phyloP scores from a whole-genome alignment of 1,139 yeast genomes.

The Yamadazyma sp. region DNA sequence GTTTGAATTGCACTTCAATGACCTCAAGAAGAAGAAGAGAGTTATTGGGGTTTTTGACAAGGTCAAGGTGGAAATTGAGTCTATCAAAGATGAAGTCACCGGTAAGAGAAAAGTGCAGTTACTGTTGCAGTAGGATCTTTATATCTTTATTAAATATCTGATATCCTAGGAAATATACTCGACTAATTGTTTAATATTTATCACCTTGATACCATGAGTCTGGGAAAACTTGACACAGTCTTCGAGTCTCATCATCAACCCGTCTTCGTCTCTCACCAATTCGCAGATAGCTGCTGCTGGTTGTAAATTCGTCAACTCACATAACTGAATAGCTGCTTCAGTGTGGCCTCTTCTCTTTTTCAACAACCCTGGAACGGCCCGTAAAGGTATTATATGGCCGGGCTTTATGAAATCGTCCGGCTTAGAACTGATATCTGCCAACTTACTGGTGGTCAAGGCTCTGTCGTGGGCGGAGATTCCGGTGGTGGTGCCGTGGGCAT shows the following conservation, averaged over 20 bases:
- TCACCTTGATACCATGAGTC: constrained; percentile 62
- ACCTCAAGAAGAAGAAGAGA: constrained; percentile 41
- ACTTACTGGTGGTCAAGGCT: constrained; percentile 71
- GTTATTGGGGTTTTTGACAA: constrained; percentile 78
- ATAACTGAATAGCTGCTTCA: constrained; percentile 92
- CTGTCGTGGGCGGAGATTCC: constrained; percentile 96
- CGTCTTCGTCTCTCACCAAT: constrained; percentile 89
- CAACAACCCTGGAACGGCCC: constrained; percentile 88
- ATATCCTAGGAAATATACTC: constrained; percentile 48
- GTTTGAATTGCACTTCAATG: constrained; percentile 62
- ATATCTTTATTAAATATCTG: constrained; percentile 1
- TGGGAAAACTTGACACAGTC: constrained; percentile 77
- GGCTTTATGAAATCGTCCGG: constrained; percentile 80
- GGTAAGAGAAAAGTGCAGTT: constrained; percentile 93
- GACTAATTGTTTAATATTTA: constrained; percentile 78
- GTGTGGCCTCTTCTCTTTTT: constrained; percentile 92
- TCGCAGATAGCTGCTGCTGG: constrained; percentile 96
- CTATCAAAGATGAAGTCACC: constrained; percentile 80
- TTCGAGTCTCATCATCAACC: constrained; percentile 90
- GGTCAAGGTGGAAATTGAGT: constrained; percentile 77
- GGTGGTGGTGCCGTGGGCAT: constrained; percentile 85
- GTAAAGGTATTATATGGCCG: constrained; percentile 89
- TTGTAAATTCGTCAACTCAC: constrained; percentile 70
- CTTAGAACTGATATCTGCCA: constrained; percentile 61
- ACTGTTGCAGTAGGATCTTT: constrained; percentile 36